Conservation (phyloP, 2,329 filamentous ascomycete genomes). For the Dryadomyces quercivorus region DNA sequence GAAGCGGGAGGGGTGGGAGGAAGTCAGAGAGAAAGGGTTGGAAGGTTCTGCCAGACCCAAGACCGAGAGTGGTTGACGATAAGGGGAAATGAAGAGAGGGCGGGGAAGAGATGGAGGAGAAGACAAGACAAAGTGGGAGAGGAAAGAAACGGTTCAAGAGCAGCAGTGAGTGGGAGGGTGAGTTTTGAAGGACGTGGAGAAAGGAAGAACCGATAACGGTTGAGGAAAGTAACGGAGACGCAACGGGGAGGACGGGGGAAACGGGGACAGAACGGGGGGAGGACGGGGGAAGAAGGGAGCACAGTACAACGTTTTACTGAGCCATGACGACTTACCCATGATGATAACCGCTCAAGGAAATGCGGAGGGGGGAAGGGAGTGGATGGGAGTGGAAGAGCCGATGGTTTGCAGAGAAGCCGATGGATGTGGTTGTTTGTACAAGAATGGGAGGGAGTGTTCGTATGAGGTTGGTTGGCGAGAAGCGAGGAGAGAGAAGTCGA, state of each 20-base stretch:
- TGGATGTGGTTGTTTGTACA: not conserved
- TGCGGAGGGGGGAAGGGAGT: not conserved
- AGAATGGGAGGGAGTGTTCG: not conserved
- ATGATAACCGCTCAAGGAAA: slow-evolving; percentile 2
- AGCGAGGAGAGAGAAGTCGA: not conserved
- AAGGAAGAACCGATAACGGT: slow-evolving; percentile 1
- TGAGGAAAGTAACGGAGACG: slow-evolving; percentile 3
- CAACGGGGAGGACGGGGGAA: slow-evolving; percentile 2
- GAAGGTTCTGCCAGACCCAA: no score
- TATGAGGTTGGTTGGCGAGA: not conserved
- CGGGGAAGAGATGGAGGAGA: not conserved
- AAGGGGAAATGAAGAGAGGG: not conserved
- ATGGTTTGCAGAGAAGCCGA: slow-evolving; percentile 1
- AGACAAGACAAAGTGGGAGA: not conserved
- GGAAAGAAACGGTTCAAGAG: not conserved
- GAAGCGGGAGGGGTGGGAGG: not conserved
- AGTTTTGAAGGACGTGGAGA: not conserved
- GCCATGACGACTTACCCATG: slow-evolving; percentile 8
- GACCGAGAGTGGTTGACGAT: not conserved
- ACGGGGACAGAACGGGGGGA: not conserved
- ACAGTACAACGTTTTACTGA: slow-evolving; percentile 3
- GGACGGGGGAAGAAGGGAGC: not conserved
- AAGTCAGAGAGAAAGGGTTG: not conserved
- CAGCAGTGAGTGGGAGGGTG: not conserved
- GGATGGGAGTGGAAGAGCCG: not conserved